These are phyloP conservation scores for Myrmaecium sp. DNA, from an alignment of 2,329 filamentous ascomycete genomes.

Conservation along the genomic window DNA sequence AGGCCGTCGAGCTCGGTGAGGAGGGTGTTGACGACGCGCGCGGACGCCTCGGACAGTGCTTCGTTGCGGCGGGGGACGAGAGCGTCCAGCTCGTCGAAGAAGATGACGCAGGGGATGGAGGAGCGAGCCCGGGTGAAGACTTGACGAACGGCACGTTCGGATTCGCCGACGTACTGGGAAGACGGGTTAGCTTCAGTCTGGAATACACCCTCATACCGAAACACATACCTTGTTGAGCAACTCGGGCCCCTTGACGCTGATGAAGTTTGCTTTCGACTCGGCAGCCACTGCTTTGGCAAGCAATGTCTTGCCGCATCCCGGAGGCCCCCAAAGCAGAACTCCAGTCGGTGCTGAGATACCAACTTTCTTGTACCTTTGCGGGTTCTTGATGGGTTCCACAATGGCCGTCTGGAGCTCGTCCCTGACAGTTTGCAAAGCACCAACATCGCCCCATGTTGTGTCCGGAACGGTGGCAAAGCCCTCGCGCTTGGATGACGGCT, in stretches of 20 bases:
- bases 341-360: slow-evolving; percentile 72
- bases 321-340: slow-evolving; percentile 89
- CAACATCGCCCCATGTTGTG: slow-evolving; percentile 85
- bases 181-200: background rate
- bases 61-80: slow-evolving; percentile 73
- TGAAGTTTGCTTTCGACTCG: slow-evolving; percentile 92
- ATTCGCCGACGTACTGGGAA: slow-evolving; percentile 68
- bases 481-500: slow-evolving; percentile 74
- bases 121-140: slow-evolving; percentile 79
- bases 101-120: slow-evolving; percentile 81
- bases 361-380: slow-evolving; percentile 56
- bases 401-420: slow-evolving; percentile 72
- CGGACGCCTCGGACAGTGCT: slow-evolving; percentile 59
- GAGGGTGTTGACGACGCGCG: slow-evolving; percentile 84
- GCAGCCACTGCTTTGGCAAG: slow-evolving; percentile 93
- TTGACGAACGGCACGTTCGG: slow-evolving; percentile 79
- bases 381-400: slow-evolving; percentile 73
- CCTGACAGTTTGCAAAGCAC: slow-evolving; percentile 64
- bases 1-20: slow-evolving; percentile 89
- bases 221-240: slow-evolving; percentile 66
- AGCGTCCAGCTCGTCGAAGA: slow-evolving; percentile 95
- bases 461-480: slow-evolving; percentile 89
- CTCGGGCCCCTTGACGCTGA: slow-evolving; percentile 92
- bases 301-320: slow-evolving; percentile 91
- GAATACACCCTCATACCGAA: background rate